Evolutionary conservation across 2,329 filamentous ascomycete genomes (phyloP), one percentile per base, ranked within the genome.

Genomic region (Achaetomium macrosporum): DNA sequence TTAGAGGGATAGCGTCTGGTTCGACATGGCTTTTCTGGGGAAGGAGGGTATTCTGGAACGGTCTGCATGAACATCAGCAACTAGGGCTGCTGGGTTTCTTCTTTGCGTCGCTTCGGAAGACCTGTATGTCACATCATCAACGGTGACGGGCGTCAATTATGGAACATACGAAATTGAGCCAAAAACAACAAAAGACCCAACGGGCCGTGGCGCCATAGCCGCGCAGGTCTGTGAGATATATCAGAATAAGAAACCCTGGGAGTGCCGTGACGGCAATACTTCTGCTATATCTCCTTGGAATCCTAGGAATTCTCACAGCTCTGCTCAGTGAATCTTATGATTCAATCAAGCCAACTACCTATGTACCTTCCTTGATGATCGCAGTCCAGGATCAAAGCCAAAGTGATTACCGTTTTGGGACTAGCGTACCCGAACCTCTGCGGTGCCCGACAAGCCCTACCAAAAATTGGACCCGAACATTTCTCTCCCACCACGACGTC

Each of bases 121-220:
- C 76, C 78, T 82, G 77, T 83, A 81, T 82, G 79, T 82, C 79
- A 81, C 76, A 77, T 73, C 72, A 70, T 76, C 72, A 73, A 65
- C 72, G 35, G 79, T 82, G 80, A 78, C 75, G 73, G 81, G 81
- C 79, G 80, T 84, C 80, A 79, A n/a, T n/a, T 76, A 82, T 73
- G 79, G 78, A 79, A 79, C 81, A 75, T 81, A 72, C 73, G 71
- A 76, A 68, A 68, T 71, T 79, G 71, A 74, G 71, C 59, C 59
- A 59, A 76, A 64, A 66, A 56, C 42, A 52, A 39, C 46, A 51
- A 43, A 54, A 53, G 17, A 53, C 42, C 48, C 50, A 47, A 52
- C 41, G 56, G 55, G 51, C 50, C 53, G 41, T 53, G 52, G 54
- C 50, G 56, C 53, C 47, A 50, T 33, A 36, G 35, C 40, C 42